These are phyloP conservation scores for Vickermania ingenoplastis DNA, from an alignment of 208 protist species.

Conservation along the genomic window DNA sequence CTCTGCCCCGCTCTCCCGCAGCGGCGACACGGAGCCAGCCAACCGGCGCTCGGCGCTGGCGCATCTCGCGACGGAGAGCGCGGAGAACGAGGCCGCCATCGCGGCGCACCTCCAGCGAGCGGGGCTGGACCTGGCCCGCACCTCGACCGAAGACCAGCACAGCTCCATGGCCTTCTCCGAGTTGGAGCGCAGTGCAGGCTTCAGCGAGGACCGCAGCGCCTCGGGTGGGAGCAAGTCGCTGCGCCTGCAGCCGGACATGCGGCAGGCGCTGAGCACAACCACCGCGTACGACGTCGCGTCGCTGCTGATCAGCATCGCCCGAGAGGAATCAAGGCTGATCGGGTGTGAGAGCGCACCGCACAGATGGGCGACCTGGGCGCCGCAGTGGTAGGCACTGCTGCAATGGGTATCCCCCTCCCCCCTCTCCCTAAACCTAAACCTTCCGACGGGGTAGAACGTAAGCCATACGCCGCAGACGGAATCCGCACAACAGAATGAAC, in stretches of 20 bases:
- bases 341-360: neutral
- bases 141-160: neutral
- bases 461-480: too few relatives aligned
- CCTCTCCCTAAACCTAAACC: too few relatives aligned
- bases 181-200: neutral
- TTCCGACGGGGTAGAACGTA: too few relatives aligned
- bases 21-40: conserved; percentile 15
- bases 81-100: conserved; percentile 8
- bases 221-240: too few relatives aligned
- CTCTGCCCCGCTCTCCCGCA: conserved; percentile 34
- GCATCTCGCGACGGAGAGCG: neutral
- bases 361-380: neutral
- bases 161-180: neutral
- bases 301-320: neutral
- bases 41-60: conserved; percentile 1
- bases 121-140: neutral
- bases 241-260: neutral
- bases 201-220: neutral
- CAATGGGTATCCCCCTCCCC: too few relatives aligned
- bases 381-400: neutral
- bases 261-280: neutral
- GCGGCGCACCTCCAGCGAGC: neutral
- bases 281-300: neutral
- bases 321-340: neutral
- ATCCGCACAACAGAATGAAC: too few relatives aligned